Evolutionary conservation across 768 basidiomycete species (phyloP), one percentile per base, ranked within the genome.

Genomic region (Neoboletus magnificus): DNA sequence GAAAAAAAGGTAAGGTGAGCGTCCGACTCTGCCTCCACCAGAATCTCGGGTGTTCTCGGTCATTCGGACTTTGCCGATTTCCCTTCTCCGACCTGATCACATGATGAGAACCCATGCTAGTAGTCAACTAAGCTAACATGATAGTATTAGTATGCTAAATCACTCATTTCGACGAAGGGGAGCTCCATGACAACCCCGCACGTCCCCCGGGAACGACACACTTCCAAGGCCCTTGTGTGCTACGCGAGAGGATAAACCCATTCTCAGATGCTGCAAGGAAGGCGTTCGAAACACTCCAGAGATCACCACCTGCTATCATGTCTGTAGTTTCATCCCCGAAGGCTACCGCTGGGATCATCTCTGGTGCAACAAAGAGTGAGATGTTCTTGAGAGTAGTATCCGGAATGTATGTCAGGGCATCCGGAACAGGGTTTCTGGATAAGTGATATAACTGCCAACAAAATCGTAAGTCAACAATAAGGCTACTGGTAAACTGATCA

Each of bases 211-310:
- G 71, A 36, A 75, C 66, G 11, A 66, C 68, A 58, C 79, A 80
- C 50, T 64, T 76, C 80, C 80, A 81, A 9, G 68, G 47, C 29
- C 61, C 42, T 48, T 76, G 67, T 23, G 56, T 50, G 9, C 66
- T 65, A 23, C 66, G 66, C 18, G 77, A 61, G 18, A 81, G 59
- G 3, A 67, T 62, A 56, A 83, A 79, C 10, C 83, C 83, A 52
- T 82, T 82, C 64, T 84, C 83, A 50, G 80, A 84, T 12, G 74
- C 73, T 2, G 74, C 79, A n/a, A 79, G 48, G 44, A 84, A 84
- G 0, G 61, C 59, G 20, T 62, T 51, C 16, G 50, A 42, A 48
- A 62, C 20, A 11, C 56, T 18, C 4, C 33, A 45, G 6, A 35
- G 15, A 16, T 44, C 57, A 22, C 27, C 25, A 43, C 40, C 46